Base-by-base conservation (phyloP, 2,329 filamentous ascomycete species). In the Trichoderma guizhouense region DNA sequence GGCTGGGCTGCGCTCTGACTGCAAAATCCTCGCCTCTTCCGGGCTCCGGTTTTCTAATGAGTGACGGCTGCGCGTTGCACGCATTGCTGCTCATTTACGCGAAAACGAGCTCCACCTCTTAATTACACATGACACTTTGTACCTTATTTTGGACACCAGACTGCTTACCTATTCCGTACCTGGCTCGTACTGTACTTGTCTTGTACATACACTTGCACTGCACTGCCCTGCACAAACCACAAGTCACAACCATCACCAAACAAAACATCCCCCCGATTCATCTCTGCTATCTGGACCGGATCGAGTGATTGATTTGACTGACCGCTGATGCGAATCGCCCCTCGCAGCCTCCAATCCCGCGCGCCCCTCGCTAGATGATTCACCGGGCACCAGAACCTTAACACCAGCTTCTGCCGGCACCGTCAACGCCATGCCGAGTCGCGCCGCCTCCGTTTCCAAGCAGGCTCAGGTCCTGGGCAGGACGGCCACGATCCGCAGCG, bases 401-500 rank as follows among this genome's bases (percentile, higher is more conserved):
- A 76, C 80, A 57, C 79, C 80, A 69, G 82, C 81, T 76, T 82
- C 83, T 34, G 78, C 79, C 71, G 81, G 81, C 78, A 76, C 79
- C 63, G 76, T 82, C 76, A 83, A 83, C 79, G 83, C 79, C 77
- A 82, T 83, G 80, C 82, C 80, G 77, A 73, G 76, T 72, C 76
- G 75, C 71, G 75, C 73, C 21, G 76, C 77, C 74, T 76, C 79
- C 74, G 74, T 77, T 58, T 77, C 76, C 71, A 81, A 82, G 74
- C 76, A 81, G 72, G 76, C 76, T 74, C 76, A 81, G 72, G 76
- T 76, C 72, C 58, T 81, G 73, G 76, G 76, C 65, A 78, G 81
- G 72, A 78, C 79, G n/a, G 73, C 78, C 71, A 89, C 87, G 34
- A 90, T 90, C 73, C 86, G 88, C 73, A 85, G 86, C 69, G 88